phyloP scores from a whole-genome alignment of 139 green algal species.

The Astrephomene gubernaculifera region DNA sequence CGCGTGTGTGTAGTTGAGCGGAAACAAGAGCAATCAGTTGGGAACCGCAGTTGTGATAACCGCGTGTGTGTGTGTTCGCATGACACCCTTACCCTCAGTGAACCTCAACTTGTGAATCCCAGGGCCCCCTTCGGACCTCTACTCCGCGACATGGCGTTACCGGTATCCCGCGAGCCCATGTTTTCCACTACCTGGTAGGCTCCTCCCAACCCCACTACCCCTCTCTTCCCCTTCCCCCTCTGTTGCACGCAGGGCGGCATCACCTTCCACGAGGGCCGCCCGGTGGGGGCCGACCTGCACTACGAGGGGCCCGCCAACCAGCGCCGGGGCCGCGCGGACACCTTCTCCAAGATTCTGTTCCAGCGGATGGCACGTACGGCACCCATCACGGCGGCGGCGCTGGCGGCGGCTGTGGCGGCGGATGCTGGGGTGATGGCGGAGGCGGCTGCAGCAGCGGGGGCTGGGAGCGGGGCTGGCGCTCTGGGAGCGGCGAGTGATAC shows the following conservation, averaged over 20 bases:
- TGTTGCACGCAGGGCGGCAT: conserved; percentile 63
- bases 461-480: no score
- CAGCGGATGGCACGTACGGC: conserved; percentile 75
- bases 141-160: no score
- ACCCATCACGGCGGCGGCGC: background rate
- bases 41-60: no score
- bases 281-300: conserved; percentile 74
- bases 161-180: no score
- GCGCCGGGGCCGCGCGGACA: conserved; percentile 81
- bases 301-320: conserved; percentile 72
- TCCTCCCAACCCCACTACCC: background rate
- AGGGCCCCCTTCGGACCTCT: no score
- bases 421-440: background rate
- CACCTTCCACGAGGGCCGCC: conserved; percentile 60
- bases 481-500: no score
- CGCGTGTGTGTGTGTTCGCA: no score
- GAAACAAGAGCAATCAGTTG: no score
- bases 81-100: no score
- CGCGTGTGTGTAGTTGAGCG: no score
- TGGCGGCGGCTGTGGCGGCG: conserved; percentile 9
- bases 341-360: conserved; percentile 90
- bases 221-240: background rate
- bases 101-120: no score
- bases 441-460: background rate
- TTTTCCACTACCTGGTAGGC: no score